Conservation (phyloP, 1,284 basidiomycete species). For the Phylloboletellus chloephorus region DNA sequence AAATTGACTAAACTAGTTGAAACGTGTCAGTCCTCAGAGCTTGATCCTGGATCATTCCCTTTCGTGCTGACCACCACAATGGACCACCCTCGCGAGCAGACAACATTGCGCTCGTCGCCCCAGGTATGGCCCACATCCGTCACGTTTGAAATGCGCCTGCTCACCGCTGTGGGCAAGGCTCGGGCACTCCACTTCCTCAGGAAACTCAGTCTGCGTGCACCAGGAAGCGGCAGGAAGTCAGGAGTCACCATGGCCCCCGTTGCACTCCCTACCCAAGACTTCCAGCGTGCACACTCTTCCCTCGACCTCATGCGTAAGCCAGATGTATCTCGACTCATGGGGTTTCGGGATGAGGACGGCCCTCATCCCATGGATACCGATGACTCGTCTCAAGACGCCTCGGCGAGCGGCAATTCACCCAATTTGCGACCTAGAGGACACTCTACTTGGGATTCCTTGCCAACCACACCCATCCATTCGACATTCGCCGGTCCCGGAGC, state of each 20-base stretch:
- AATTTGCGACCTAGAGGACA: constrained; percentile 17
- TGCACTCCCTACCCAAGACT: constrained; percentile 15
- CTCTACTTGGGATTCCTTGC: constrained; percentile 24
- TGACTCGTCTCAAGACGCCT: constrained; percentile 32
- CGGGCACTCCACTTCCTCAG: constrained; percentile 38
- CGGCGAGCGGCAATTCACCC: constrained; percentile 25
- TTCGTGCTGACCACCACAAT: constrained; percentile 20
- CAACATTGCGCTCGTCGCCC: constrained; percentile 22
- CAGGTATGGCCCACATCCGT: constrained; percentile 27
- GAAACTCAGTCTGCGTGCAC: constrained; percentile 34
- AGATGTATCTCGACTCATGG: constrained; percentile 40
- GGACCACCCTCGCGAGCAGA: constrained; percentile 25
- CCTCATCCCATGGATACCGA: constrained; percentile 28
- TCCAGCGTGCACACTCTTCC: constrained; percentile 30
- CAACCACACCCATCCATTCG: constrained; percentile 6
- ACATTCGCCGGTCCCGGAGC: constrained; percentile 14
- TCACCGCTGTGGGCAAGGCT: constrained; percentile 22
- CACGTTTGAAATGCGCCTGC: constrained; percentile 16
- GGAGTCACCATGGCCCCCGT: constrained; percentile 22
- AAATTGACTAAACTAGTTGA: constrained; percentile 20
- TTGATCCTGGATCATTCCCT: constrained; percentile 9
- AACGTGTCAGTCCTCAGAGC: constrained; percentile 26
- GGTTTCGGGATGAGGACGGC: constrained; percentile 29
- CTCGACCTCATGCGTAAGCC: constrained; percentile 37
- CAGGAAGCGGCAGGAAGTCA: constrained; percentile 16